phyloP scores from a whole-genome alignment of 768 basidiomycete species.

The Coprinopsis sp. region DNA sequence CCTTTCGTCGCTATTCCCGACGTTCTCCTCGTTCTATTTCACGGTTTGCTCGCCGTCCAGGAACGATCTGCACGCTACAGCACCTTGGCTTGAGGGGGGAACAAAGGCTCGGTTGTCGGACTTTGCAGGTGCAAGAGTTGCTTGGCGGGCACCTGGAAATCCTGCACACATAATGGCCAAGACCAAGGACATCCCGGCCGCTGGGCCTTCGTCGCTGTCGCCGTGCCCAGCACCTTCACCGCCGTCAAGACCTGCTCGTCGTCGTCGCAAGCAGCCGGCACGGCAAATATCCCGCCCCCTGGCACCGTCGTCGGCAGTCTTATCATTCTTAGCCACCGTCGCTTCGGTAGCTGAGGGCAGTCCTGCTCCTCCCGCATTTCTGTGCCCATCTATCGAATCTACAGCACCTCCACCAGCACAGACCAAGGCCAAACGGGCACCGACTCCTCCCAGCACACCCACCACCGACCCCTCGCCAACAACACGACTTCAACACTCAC shows the following conservation, averaged over 20 bases:
- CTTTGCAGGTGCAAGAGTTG: slow-evolving; percentile 26
- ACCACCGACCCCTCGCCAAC: slow-evolving; percentile 13
- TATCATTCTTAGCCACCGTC: slow-evolving; percentile 55
- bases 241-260: slow-evolving; percentile 14
- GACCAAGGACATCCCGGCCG: slow-evolving; percentile 37
- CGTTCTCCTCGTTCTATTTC: slow-evolving; percentile 12
- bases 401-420: slow-evolving; percentile 1
- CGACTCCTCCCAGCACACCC: slow-evolving; percentile 12
- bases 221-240: slow-evolving; percentile 9
- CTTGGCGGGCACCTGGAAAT: slow-evolving; percentile 34
- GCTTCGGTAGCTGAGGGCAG: slow-evolving; percentile 44
- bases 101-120: slow-evolving; percentile 2
- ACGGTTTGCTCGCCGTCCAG: slow-evolving; percentile 2
- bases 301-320: slow-evolving; percentile 45
- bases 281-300: slow-evolving; percentile 15
- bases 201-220: slow-evolving; percentile 17
- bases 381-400: slow-evolving; percentile 47
- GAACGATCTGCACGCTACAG: slow-evolving; percentile 7
- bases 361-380: slow-evolving; percentile 55
- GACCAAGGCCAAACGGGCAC: slow-evolving; percentile 7
- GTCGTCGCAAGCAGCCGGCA: slow-evolving; percentile 16
- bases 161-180: slow-evolving; percentile 46
- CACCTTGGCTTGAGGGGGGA: not conserved
- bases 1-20: slow-evolving; percentile 18
- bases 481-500: slow-evolving; percentile 1